These are phyloP conservation scores for Paramecium octaurelia DNA, from an alignment of 73 alveolate genomes.

Conservation along the genomic window DNA sequence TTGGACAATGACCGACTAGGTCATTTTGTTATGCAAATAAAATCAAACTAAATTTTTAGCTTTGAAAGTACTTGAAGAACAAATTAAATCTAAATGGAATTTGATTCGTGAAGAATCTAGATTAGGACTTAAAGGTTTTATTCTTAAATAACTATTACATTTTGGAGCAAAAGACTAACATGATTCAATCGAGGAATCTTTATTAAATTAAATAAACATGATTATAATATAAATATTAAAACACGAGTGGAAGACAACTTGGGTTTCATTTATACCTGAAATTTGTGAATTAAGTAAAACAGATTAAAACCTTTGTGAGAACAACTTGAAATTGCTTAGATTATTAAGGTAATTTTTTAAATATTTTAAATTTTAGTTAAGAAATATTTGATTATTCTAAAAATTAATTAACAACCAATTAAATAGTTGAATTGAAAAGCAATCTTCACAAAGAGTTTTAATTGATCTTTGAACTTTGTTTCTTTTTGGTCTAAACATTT, in stretches of 20 bases:
- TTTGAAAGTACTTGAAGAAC: background rate
- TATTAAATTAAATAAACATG: conserved; percentile 1
- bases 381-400: conserved; percentile 94
- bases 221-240: conserved; percentile 67
- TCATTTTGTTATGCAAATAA: background rate
- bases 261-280: conserved; percentile 31
- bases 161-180: background rate
- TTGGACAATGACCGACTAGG: conserved; percentile 36
- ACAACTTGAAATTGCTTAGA: conserved; percentile 5
- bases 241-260: conserved; percentile 65
- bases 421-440: conserved; percentile 80
- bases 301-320: conserved; percentile 33
- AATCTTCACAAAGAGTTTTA: conserved; percentile 87
- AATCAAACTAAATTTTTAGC: conserved; percentile 27
- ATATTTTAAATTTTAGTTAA: conserved; percentile 74
- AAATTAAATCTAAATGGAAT: conserved; percentile 9
- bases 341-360: conserved; percentile 21
- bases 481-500: conserved; percentile 71
- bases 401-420: conserved; percentile 73
- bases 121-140: background rate
- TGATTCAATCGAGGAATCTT: conserved; percentile 23
- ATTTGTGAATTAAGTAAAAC: conserved; percentile 36
- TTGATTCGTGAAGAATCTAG: conserved; percentile 1
- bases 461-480: conserved; percentile 84
- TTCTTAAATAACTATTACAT: conserved; percentile 12